Base-by-base conservation (phyloP, 2,329 filamentous ascomycete genomes). In the Chrysoporthe deuterocubensis region DNA sequence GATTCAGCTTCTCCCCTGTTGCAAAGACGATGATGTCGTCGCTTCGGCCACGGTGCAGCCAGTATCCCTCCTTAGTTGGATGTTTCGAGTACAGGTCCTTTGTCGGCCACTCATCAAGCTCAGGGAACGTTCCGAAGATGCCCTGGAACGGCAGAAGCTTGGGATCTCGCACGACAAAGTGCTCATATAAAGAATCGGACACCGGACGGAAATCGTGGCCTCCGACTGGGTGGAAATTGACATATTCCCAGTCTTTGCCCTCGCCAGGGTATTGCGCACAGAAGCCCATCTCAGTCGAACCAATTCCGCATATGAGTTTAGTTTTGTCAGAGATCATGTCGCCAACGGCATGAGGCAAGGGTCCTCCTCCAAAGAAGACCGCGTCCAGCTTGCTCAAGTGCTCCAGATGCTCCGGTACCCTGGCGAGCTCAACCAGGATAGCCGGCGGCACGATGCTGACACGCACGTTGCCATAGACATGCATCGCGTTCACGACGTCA, bases 1-100 rank as follows among this genome's bases (percentile, higher is more conserved):
- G 62, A n/a, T 65, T 62, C 46, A 68, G 34, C 46, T 68, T 68
- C 32, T 68, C 66, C 7, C 66, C 66, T 26, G 62, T 68, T 13
- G 62, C 60, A 21, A 68, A 68, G 5, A 68, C 66, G 14, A 68
- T 65, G 3, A 65, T 52, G n/a, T 68, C 66, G 26, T 68, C 74
- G 5, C 72, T 72, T n/a, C 76, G 71, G 6, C 75, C 76, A 32
- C 72, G 71, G 44, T 78, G 76, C 16, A 72, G 72, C 75, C 76
- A 75, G 11, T 66, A 21, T 16, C 72, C 56, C 8, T 66, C 43
- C 16, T 71, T 74, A 8, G 69, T 70, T 1, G 73, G 74, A 54
- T 74, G 73, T 14, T 69, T 69, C 32, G 68, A 74, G 63, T 74
- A 78, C 52, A 80, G 67, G 62, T 80, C 79, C 56, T 77, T 76